These are phyloP conservation scores for Actinomucor elegans DNA, from an alignment of 371 early-diverging fungal species.

Conservation along the genomic window DNA sequence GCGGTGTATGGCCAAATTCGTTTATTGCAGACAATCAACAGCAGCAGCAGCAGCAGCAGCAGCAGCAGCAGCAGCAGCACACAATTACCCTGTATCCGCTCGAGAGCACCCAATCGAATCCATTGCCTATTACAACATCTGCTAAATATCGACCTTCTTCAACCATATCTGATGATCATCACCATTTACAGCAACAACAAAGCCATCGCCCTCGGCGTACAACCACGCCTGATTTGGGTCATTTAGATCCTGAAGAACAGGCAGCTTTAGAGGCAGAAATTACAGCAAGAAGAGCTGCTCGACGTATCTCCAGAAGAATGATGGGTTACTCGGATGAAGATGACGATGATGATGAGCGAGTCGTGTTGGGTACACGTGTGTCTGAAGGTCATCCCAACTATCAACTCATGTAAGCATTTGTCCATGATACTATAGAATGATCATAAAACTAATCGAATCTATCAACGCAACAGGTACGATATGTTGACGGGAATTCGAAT, in stretches of 20 bases:
- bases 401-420: slow-evolving; percentile 75
- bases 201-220: slow-evolving; percentile 6
- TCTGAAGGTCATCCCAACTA: slow-evolving; percentile 71
- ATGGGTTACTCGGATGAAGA: slow-evolving; percentile 21
- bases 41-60: too few species aligned
- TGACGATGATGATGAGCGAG: slow-evolving; percentile 55
- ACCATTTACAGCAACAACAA: background rate
- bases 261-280: slow-evolving; percentile 38
- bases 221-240: slow-evolving; percentile 30
- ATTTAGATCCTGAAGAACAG: slow-evolving; percentile 39
- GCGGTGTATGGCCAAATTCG: background rate
- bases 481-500: slow-evolving; percentile 95
- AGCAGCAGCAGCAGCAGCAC: too few species aligned
- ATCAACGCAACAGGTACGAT: slow-evolving; percentile 75
- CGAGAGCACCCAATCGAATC: slow-evolving; percentile 8
- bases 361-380: slow-evolving; percentile 64
- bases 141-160: background rate
- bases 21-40: background rate
- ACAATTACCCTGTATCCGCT: background rate
- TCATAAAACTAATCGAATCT: too few species aligned
- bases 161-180: background rate
- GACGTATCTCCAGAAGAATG: slow-evolving; percentile 34
- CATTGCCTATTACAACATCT: slow-evolving; percentile 1
- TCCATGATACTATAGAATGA: background rate
- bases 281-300: slow-evolving; percentile 36